Percentiles rank a stretch among this genome's conserved stretches.
Evolutionary conservation across 106 monocot genomes (phyloP).

Genomic region (Posidonia australis): DNA sequence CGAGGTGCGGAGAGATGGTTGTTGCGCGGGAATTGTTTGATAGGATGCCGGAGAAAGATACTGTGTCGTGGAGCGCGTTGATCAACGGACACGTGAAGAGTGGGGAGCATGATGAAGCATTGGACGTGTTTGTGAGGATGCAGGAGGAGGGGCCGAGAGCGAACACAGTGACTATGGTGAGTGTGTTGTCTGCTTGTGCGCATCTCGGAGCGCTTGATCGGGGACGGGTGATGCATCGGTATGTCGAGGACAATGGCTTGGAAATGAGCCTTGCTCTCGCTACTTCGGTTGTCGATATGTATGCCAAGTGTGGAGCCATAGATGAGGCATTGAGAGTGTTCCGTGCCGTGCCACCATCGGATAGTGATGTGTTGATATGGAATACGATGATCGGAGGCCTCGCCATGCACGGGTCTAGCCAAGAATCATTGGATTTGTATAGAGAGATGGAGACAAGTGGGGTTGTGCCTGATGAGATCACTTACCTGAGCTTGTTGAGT

Average conservation of each 20-base stretch:
- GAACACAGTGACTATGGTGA: slow-evolving; percentile 57
- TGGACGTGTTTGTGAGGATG: slow-evolving; percentile 43
- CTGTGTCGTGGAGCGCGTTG: slow-evolving; percentile 66
- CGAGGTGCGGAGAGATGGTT: slow-evolving; percentile 42
- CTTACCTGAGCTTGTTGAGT: slow-evolving; percentile 47
- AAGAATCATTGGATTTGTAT: slow-evolving; percentile 38
- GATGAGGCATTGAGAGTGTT: slow-evolving; percentile 45
- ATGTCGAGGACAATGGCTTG: slow-evolving; percentile 27
- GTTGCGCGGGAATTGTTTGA: slow-evolving; percentile 40
- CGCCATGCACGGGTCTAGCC: slow-evolving; percentile 44
- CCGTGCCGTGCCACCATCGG: slow-evolving; percentile 15
- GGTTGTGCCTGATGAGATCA: slow-evolving; percentile 65
- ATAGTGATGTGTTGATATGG: slow-evolving; percentile 68
- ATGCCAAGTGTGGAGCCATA: slow-evolving; percentile 61
- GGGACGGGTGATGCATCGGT: slow-evolving; percentile 40
- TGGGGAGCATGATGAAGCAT: slow-evolving; percentile 29
- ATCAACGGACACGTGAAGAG: slow-evolving; percentile 56
- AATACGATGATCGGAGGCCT: slow-evolving; percentile 53
- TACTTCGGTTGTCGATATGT: slow-evolving; percentile 70
- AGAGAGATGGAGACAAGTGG: slow-evolving; percentile 29
- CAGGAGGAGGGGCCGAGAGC: slow-evolving; percentile 11
- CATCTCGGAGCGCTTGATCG: slow-evolving; percentile 49
- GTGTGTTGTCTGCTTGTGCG: slow-evolving; percentile 46
- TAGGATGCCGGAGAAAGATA: slow-evolving; percentile 37
- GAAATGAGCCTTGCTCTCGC: slow-evolving; percentile 21